Base-by-base conservation (phyloP, 2,329 filamentous ascomycete genomes). In the Cryphonectria naterciae region DNA sequence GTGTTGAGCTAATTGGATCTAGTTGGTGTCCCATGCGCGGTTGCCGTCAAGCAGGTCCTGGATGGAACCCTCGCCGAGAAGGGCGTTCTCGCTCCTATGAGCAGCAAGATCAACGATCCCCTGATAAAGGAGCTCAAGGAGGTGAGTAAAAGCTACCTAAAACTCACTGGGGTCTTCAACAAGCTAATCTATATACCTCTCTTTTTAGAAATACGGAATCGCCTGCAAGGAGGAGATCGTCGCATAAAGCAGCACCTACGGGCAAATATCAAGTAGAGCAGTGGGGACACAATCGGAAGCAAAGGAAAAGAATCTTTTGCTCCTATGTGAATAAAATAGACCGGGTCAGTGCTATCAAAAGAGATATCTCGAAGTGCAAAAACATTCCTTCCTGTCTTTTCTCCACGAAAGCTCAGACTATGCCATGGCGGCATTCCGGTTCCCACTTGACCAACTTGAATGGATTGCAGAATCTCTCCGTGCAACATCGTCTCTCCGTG, bases 11-110 rank as follows among this genome's bases (percentile, higher is more conserved):
- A 64, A 64, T 2, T 46, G 1, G 15, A 28, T 25, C 22, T n/a
- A 64, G 61, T 64, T 7, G 61, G 61, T 25, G 35, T 64, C 17
- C 91, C 76, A 6, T 78, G 76, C 71, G 90, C 85, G 74, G 88
- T 93, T 70, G 93, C 93, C 60, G 92, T 94, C 72, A 87, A 93
- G 85, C 88, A 92, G 84, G 91, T 96, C 32, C 87, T 95, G 61
- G 86, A 94, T 79, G 92, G 92, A n/a, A 92, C 89, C 3, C 89
- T 95, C 72, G 86, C 83, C 63, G 87, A 93, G 80, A 92, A 88
- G 83, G 92, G 92, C 80, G 85, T 96, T 67, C 82, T 97, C 71
- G 93, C 93, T 39, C 93, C 93, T 13, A 92, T 95, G 87, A 90
- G 83, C 76, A 85, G 86, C 72, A 89, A 91, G 77, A 89, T 95